Evolutionary conservation across 1,284 basidiomycete species (phyloP), one percentile per base, ranked within the genome.

Genomic region (Takashimella tepidaria): DNA sequence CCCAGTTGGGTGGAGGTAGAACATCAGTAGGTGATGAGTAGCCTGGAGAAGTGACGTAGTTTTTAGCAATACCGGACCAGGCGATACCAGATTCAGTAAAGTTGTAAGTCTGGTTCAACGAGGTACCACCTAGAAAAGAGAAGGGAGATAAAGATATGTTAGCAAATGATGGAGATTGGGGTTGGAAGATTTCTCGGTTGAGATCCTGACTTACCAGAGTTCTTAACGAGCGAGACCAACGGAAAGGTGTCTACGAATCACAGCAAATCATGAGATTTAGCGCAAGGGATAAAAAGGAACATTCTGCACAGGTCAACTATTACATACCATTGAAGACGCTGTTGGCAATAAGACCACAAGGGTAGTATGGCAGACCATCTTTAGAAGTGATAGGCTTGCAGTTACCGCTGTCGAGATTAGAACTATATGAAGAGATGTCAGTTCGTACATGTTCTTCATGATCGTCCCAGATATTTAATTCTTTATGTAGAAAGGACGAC

Each of bases 331-430:
- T 99, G 80, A 98, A 99, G 6, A 92, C 55, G n/a, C 91, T 95
- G 77, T 99, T 99, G 47, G 96, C 96, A 61, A 99, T 96, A 59
- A 98, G 79, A 31, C 96, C 96, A 65, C 96, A 99, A 0, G 96
- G 96, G 71, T 93, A 99, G 68, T 91, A 83, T 5, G 82, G 78
- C 68, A 82, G 83, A 58, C 69, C 75, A 21, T 78, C 75, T 3
- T 77, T 73, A 11, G 79, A 64, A 2, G 81, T 89, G 43, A 97
- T 79, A 1, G 96, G 96, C 74, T 92, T 92, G 81, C 93, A 99
- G 66, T 93, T 85, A 20, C 89, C 84, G 46, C 79, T 77, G 56
- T 86, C 77, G 47, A 96, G 78, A 47, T 80, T 72, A n/a, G 59
- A 70, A 3, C 77, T 64, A n/a, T n/a, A n/a, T n/a, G n/a, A n/a